Evolutionary conservation across 805 yeast species (phyloP).

Genomic region (Metschnikowia dekortorum): DNA sequence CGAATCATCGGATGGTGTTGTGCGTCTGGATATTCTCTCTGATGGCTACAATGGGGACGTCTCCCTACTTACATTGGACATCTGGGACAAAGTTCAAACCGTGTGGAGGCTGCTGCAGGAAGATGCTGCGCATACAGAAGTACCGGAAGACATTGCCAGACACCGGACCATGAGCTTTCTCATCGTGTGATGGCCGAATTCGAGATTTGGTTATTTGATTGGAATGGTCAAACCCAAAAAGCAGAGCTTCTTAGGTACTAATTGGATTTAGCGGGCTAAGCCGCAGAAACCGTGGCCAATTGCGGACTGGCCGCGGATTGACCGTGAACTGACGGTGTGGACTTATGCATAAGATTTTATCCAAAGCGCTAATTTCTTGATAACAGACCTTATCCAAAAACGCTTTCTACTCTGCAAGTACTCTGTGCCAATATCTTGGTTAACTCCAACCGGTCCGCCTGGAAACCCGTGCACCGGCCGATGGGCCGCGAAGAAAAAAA

Average conservation of each 20-base stretch:
- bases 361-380: no score
- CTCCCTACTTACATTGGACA: conserved; percentile 24
- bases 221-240: no score
- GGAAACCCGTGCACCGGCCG: conserved; percentile 8
- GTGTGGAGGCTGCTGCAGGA: conserved; percentile 4
- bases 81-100: conserved; percentile 13
- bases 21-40: conserved; percentile 17
- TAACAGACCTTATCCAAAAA: neutral
- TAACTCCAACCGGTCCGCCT: neutral
- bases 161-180: neutral
- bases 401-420: neutral
- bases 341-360: no score
- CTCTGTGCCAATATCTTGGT: neutral
- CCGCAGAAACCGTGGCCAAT: no score
- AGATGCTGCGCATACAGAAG: neutral
- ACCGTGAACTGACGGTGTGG: no score
- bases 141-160: neutral
- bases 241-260: no score
- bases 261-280: no score
- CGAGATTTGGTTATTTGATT: no score
- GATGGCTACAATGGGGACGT: conserved; percentile 43
- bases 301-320: no score
- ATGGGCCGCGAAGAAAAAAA: conserved; percentile 7
- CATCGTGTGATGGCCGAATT: neutral
- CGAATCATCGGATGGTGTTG: conserved; percentile 12